phyloP scores from a whole-genome alignment of 208 protist species.

The Herpetomonas samuelpessoai region DNA sequence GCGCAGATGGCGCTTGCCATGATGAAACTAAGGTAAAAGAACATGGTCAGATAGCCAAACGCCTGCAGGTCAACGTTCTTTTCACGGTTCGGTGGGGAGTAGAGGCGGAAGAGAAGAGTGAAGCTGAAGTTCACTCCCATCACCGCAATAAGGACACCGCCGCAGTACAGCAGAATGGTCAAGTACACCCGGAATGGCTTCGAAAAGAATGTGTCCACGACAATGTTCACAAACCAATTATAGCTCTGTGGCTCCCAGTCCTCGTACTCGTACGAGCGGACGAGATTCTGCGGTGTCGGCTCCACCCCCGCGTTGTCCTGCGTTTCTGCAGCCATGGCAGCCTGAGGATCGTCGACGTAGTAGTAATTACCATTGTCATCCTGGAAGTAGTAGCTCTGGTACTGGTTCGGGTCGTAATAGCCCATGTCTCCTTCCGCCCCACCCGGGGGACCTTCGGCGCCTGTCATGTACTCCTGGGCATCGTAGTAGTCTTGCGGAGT shows the following conservation, averaged over 20 bases:
- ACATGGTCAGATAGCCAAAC: conserved; percentile 70
- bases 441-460: no score
- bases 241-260: conserved; percentile 66
- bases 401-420: conserved; percentile 46
- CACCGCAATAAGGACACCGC: conserved; percentile 37
- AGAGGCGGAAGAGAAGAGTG: conserved; percentile 67
- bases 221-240: conserved; percentile 70
- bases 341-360: conserved; percentile 46
- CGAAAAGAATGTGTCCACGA: conserved; percentile 79
- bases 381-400: conserved; percentile 78
- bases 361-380: conserved; percentile 74
- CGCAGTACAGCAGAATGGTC: conserved; percentile 72
- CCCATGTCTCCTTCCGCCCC: conserved; percentile 21
- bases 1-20: conserved; percentile 57
- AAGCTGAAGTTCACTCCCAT: conserved; percentile 74
- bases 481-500: conserved; percentile 7
- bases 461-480: conserved; percentile 9
- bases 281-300: conserved; percentile 33
- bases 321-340: conserved; percentile 15
- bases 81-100: conserved; percentile 31
- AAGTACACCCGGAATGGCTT: conserved; percentile 70
- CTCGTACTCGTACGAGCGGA: conserved; percentile 70
- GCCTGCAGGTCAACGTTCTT: conserved; percentile 31
- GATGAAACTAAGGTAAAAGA: conserved; percentile 79
- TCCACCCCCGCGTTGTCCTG: conserved; percentile 17